Conservation (phyloP, 257 asterid species). For the Misopates orontium region DNA sequence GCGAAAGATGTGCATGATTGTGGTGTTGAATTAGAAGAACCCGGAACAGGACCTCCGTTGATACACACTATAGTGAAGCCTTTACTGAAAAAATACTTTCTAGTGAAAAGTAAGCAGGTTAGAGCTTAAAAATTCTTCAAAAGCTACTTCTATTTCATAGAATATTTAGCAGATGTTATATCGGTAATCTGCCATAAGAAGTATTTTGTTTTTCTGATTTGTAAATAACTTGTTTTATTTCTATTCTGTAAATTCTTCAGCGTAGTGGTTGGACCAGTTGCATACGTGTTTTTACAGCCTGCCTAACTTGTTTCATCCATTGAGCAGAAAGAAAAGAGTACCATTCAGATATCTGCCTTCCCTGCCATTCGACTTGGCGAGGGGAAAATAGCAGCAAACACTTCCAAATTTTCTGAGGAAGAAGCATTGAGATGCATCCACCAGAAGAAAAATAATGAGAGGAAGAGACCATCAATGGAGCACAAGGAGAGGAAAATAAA, state of each 20-base stretch:
- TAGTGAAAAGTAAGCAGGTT: conserved; percentile 41
- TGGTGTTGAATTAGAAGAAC: conserved; percentile 27
- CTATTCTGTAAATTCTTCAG: not conserved
- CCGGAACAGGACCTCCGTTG: conserved; percentile 36
- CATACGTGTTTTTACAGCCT: conserved; percentile 9
- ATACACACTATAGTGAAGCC: conserved; percentile 39
- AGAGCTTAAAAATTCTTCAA: conserved; percentile 10
- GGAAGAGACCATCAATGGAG: conserved; percentile 23
- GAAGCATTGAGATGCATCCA: conserved; percentile 25
- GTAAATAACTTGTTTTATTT: not conserved
- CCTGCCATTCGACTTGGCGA: conserved; percentile 15
- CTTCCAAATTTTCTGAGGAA: conserved; percentile 11
- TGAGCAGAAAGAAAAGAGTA: conserved; percentile 31
- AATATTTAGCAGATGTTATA: conserved; percentile 4
- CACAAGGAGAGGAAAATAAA: conserved; percentile 25
- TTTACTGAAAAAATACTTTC: conserved; percentile 34
- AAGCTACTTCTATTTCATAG: conserved; percentile 7
- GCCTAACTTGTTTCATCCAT: conserved; percentile 17
- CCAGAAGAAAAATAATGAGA: conserved; percentile 21
- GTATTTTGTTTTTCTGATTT: conserved; percentile 8
- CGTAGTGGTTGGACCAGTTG: conserved; percentile 5
- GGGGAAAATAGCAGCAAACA: conserved; percentile 8
- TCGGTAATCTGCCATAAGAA: conserved; percentile 8
- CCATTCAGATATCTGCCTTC: not conserved
- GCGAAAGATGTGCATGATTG: conserved; percentile 22